These are phyloP conservation scores for Massarina eburnea DNA, from an alignment of 2,329 filamentous ascomycete genomes.

Conservation along the genomic window DNA sequence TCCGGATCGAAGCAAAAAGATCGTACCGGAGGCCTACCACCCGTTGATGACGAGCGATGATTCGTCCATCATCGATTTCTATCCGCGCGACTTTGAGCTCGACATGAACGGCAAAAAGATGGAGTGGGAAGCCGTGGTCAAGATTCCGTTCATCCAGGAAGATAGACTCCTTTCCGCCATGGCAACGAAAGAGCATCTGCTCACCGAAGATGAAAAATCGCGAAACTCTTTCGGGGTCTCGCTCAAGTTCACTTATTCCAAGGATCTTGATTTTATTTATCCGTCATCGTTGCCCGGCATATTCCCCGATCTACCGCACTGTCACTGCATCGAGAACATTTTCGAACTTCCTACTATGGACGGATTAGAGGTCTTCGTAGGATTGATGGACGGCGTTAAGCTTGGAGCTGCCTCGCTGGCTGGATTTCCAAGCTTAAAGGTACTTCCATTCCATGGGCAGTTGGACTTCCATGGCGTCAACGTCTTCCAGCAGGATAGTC, in stretches of 20 bases:
- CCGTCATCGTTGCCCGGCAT: conserved; percentile 84
- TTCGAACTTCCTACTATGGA: conserved; percentile 94
- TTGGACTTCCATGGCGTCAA: conserved; percentile 87
- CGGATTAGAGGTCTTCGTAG: conserved; percentile 80
- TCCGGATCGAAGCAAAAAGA: conserved; percentile 95
- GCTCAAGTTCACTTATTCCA: conserved; percentile 87
- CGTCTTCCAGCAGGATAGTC: conserved; percentile 93
- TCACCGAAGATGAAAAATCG: conserved; percentile 76
- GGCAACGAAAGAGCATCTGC: conserved; percentile 74
- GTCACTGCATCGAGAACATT: conserved; percentile 92
- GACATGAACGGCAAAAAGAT: conserved; percentile 99
- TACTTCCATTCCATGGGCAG: conserved; percentile 77
- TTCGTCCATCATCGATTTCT: conserved; percentile 97
- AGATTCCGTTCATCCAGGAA: conserved; percentile 98
- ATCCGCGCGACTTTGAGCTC: conserved; percentile 92
- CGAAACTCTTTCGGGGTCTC: conserved; percentile 91
- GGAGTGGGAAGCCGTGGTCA: conserved; percentile 99
- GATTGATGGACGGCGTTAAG: conserved; percentile 80
- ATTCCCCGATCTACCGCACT: conserved; percentile 85
- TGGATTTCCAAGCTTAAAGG: conserved; percentile 89
- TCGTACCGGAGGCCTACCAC: conserved; percentile 85
- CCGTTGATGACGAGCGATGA: conserved; percentile 87
- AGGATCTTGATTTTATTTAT: conserved; percentile 77
- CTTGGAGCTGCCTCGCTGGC: conserved; percentile 81
- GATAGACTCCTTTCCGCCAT: conserved; percentile 81